phyloP scores from a whole-genome alignment of 139 green algal species.

The Auxenochlorella pyrenoidosa region DNA sequence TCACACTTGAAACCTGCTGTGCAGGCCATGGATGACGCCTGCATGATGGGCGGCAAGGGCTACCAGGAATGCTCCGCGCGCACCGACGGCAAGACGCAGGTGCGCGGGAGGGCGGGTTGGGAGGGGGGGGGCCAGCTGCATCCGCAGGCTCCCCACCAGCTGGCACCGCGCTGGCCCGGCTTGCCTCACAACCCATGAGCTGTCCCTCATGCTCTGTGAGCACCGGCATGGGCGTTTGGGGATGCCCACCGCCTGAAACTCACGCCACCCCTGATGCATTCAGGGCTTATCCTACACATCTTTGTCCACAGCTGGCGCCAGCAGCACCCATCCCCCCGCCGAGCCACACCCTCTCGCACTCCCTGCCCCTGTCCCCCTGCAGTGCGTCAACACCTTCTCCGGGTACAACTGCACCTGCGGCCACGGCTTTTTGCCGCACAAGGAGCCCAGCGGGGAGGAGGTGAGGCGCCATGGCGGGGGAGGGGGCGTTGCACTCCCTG shows the following conservation, averaged over 20 bases:
- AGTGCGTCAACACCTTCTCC: conserved; percentile 82
- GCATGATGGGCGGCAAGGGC: conserved; percentile 62
- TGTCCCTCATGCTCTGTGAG: background rate
- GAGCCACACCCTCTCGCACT: no score
- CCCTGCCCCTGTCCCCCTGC: no score
- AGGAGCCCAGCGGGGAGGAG: conserved; percentile 47
- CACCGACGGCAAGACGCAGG: conserved; percentile 64
- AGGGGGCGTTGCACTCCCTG: no score
- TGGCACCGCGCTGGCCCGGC: background rate
- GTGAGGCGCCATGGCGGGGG: background rate
- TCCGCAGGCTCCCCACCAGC: no score
- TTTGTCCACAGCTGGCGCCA: no score
- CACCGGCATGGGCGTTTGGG: background rate
- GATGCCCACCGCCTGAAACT: background rate
- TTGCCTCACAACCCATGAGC: background rate
- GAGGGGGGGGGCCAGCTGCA: no score
- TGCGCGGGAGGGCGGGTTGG: background rate
- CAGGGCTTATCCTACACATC: no score
- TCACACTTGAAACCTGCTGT: no score
- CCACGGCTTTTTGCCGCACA: conserved; percentile 58
- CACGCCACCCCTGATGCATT: no score
- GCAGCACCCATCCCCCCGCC: no score
- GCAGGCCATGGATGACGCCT: conserved; percentile 69
- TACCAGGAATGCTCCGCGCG: conserved; percentile 66
- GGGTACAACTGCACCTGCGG: conserved; percentile 86